Evolutionary conservation across 2,329 filamentous ascomycete species (phyloP), one percentile per base, ranked within the genome.

Genomic region (Neurospora sp.): DNA sequence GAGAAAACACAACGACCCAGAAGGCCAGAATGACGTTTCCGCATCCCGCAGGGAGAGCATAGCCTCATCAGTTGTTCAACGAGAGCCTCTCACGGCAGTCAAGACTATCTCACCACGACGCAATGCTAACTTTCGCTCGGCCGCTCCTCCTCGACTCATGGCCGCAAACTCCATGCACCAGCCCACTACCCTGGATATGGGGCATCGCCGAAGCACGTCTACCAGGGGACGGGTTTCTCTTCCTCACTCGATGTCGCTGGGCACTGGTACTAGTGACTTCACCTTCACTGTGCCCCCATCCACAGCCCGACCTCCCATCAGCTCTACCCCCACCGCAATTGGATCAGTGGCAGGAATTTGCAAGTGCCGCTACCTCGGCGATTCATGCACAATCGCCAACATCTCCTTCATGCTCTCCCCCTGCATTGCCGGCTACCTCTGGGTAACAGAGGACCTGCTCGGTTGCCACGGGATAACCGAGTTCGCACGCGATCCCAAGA

Each of bases 351-450:
- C 23, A 36, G 8, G 7, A 36, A 33, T 39, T 39, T 39, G 4
- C 52, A 62, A 62, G 23, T 62, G 52, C 71, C 71, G 72, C 1
- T 77, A 79, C 42, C 77, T 76, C 9, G 76, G 77, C 4, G 58
- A 73, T 0, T 69, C 76, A 9, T 87, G 85, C 71, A 74, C 77
- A 1, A 74, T 87, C 28, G 73, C 75, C 0, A 77, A 76, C 17
- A 78, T 73, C 42, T 75, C 76, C 0, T 73, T 87, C 39, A 72
- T 87, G 1, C 75, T 86, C 1, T 78, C 82, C 0, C 81, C 81
- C 0, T 82, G 79, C 67, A 79, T 85, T 17, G 75, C 81, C 13
- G 70, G 75, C 2, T 78, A 78, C 10, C 77, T 78, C 0, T 77
- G 77, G 73, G 74, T 83, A 6, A 78, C 78, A 0, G 78, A 81